phyloP scores from a whole-genome alignment of 441 rosid species.

The Codiaeum variegatum region DNA sequence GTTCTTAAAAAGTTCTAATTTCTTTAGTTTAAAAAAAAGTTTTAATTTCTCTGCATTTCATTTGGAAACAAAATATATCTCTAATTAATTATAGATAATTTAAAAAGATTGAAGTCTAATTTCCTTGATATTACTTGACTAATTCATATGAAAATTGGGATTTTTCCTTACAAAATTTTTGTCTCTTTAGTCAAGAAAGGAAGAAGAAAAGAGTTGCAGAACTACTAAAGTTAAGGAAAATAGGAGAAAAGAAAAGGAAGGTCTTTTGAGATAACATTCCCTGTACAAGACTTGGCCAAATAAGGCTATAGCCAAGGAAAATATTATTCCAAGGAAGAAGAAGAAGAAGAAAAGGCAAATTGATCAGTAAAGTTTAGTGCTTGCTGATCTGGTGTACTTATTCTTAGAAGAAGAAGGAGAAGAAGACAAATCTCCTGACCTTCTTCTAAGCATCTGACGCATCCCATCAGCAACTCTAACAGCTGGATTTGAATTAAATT shows the following conservation, averaged over 20 bases:
- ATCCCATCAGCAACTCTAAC: conserved; percentile 86
- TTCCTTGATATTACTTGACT: background rate
- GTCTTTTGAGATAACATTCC: conserved; percentile 26
- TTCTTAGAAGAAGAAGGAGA: conserved; percentile 52
- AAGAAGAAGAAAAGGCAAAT: background rate
- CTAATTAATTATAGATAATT: background rate
- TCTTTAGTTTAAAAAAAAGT: no score
- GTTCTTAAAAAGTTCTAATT: no score
- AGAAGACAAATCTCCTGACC: conserved; percentile 61
- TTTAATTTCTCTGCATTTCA: background rate
- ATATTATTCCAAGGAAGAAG: conserved; percentile 23
- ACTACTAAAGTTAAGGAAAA: background rate
- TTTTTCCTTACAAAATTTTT: background rate
- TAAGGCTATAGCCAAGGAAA: conserved; percentile 19
- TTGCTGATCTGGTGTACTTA: conserved; percentile 56
- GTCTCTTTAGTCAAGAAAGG: background rate
- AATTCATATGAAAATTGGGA: background rate
- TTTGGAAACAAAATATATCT: background rate
- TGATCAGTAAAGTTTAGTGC: conserved; percentile 41
- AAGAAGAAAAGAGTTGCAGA: conserved; percentile 4
- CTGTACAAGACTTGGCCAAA: conserved; percentile 29
- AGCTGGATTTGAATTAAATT: conserved; percentile 80
- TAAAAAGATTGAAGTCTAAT: background rate
- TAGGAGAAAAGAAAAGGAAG: conserved; percentile 9
- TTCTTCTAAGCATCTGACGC: conserved; percentile 93